These are phyloP conservation scores for Penicillium hordei DNA, from an alignment of 2,329 filamentous ascomycete genomes.

Conservation along the genomic window DNA sequence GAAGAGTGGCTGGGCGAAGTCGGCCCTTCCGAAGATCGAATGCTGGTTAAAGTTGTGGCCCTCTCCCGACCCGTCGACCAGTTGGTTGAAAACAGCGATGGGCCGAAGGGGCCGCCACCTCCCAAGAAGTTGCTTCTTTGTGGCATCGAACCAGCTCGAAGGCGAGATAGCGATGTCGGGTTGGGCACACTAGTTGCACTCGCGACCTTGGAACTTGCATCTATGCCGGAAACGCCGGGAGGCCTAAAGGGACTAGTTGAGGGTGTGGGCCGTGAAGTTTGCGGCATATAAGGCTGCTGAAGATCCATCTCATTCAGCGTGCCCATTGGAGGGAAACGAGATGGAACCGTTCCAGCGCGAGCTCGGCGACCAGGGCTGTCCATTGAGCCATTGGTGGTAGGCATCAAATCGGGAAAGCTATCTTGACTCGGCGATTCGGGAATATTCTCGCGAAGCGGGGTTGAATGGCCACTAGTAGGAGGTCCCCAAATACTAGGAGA, in stretches of 20 bases:
- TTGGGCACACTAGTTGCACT: constrained; percentile 54
- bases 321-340: constrained; percentile 79
- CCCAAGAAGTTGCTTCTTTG: constrained; percentile 72
- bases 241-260: constrained; percentile 85
- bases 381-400: constrained; percentile 64
- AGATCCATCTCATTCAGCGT: constrained; percentile 58
- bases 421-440: constrained; percentile 91
- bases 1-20: constrained; percentile 83
- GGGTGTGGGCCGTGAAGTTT: constrained; percentile 80
- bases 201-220: constrained; percentile 41
- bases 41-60: constrained; percentile 84
- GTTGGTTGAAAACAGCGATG: constrained; percentile 81
- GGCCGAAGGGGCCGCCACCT: constrained; percentile 70
- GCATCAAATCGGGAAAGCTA: constrained; percentile 86
- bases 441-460: constrained; percentile 93
- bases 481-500: constrained; percentile 81
- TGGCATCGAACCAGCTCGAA: constrained; percentile 91
- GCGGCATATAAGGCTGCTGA: constrained; percentile 63
- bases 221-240: constrained; percentile 42
- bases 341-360: constrained; percentile 93
- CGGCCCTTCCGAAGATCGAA: constrained; percentile 81
- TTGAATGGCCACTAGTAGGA: constrained; percentile 93
- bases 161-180: constrained; percentile 75
- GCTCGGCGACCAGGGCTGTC: constrained; percentile 71
- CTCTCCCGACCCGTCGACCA: constrained; percentile 81